Percentiles rank a stretch among this genome's conserved stretches.
phyloP scores from a whole-genome alignment of 108 stramenopile genomes.

The Discostella stelligeroides region DNA sequence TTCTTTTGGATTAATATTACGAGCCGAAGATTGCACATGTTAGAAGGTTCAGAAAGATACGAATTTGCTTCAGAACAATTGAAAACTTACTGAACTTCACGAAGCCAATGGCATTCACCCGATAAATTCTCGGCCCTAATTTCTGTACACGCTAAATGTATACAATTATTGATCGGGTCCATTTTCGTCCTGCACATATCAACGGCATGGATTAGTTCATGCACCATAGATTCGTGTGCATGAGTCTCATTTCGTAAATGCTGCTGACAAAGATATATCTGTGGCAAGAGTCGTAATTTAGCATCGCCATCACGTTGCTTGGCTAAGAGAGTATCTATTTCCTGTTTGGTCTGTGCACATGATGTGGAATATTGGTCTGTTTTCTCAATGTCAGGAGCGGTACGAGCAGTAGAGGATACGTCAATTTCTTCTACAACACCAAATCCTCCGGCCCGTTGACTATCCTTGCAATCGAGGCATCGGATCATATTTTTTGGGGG shows the following conservation, averaged over 20 bases:
- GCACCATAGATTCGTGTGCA: conserved; percentile 75
- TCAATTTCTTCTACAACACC: conserved; percentile 76
- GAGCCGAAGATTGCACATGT: too few species aligned
- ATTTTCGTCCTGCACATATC: conserved; percentile 86
- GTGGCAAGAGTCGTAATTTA: conserved; percentile 66
- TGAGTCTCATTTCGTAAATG: conserved; percentile 73
- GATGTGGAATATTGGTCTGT: background rate
- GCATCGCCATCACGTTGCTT: conserved; percentile 61
- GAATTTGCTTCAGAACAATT: too few species aligned
- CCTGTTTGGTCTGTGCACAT: conserved; percentile 27
- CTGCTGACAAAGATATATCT: conserved; percentile 87
- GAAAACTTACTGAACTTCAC: conserved; percentile 63
- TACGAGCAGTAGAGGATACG: conserved; percentile 4
- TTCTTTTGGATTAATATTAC: conserved; percentile 15
- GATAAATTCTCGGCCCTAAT: conserved; percentile 90
- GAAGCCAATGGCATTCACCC: conserved; percentile 80
- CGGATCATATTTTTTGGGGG: conserved; percentile 79
- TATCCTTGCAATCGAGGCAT: conserved; percentile 79
- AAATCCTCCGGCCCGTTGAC: conserved; percentile 76
- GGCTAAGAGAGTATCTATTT: conserved; percentile 35
- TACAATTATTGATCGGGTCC: conserved; percentile 68
- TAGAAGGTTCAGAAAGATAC: too few species aligned
- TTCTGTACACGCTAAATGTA: conserved; percentile 92
- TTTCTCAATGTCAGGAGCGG: background rate
- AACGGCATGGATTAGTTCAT: conserved; percentile 91